Base-by-base conservation (phyloP, 2,329 filamentous ascomycete genomes). In the Beauveria scarabaeidicola region DNA sequence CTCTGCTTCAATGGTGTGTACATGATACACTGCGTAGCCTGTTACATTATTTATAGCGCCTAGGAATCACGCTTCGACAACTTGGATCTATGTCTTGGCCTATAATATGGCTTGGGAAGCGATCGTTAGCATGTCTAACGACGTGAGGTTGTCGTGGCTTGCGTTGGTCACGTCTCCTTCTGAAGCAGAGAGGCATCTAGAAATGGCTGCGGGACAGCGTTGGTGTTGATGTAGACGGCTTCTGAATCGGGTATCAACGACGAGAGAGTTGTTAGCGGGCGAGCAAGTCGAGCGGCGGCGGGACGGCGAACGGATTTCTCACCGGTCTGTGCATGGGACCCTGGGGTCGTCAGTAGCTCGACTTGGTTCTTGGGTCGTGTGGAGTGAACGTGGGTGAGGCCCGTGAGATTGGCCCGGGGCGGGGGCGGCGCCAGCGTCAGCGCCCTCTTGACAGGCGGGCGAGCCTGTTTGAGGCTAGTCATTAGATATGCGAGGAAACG, bases 131-230 rank as follows among this genome's bases (percentile, higher is more conserved):
- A 17, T 17, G 3, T 19, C 23, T n/a, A 47, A 36, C 5, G 38
- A 55, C n/a, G 41, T 32, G 23, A 46, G 10, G 8, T 46, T 15
- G 9, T 27, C 10, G 5, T 19, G 21, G 32, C 10, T 8, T 21
- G 21, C 19, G 25, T 10, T 25, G 7, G 41, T 57, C 21, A 57
- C 23, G 11, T 29, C 1, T 57, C 36, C 36, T 61, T 50, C 32
- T 61, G 61, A 43, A 65, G 58, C 5, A 64, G 27, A 9, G 58
- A 21, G 8, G 65, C 59, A 21, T 66, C 60, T 41, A 66, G 27
- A 36, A 67, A 67, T 13, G 65, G 65, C 32, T 66, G 65, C 6
- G 63, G 58, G 9, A 63, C 43, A 52, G 59, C 60, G 25, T 62
- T 60, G 8, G 65, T 65, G 56, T 67, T 62, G 36, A 67, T 61